A percentile compares a stretch with the other conserved stretches of the same genome.
These are phyloP conservation scores for Nakaseomyces delphensis DNA, from an alignment of 1,139 yeast species.

Conservation along the genomic window DNA sequence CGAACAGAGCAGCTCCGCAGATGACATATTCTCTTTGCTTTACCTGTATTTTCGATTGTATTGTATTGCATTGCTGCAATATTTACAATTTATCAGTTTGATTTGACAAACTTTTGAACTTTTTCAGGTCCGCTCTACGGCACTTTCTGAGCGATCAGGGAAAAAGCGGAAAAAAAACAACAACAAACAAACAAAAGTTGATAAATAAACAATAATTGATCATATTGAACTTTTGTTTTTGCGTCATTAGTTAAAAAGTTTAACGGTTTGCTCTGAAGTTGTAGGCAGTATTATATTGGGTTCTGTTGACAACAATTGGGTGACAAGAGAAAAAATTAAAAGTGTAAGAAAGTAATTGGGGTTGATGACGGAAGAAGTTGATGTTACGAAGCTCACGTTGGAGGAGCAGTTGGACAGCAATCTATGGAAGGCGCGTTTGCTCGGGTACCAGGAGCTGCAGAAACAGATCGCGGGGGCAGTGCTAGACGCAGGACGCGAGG, in stretches of 20 bases:
- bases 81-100: too few species aligned
- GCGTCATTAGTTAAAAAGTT: not conserved
- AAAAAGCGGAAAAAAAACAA: not conserved
- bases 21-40: too few species aligned
- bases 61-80: too few species aligned
- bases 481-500: slow-evolving; percentile 47
- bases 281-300: too few species aligned
- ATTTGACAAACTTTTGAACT: too few species aligned
- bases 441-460: slow-evolving; percentile 66
- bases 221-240: not conserved
- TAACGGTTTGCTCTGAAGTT: too few species aligned
- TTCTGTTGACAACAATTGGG: too few species aligned
- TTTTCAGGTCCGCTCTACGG: not conserved
- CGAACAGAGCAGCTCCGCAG: slow-evolving; percentile 79
- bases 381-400: slow-evolving; percentile 54
- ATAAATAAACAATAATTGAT: too few species aligned
- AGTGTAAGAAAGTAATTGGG: too few species aligned
- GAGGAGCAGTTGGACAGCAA: slow-evolving; percentile 61
- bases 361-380: slow-evolving; percentile 54
- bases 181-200: not conserved
- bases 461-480: slow-evolving; percentile 47
- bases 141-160: not conserved
- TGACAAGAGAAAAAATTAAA: too few species aligned
- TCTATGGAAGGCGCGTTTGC: slow-evolving; percentile 81
- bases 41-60: too few species aligned